A percentile compares a stretch with the other conserved stretches of the same genome.
phyloP scores from a whole-genome alignment of 2,329 filamentous ascomycete species.

The Penicillium sp. region DNA sequence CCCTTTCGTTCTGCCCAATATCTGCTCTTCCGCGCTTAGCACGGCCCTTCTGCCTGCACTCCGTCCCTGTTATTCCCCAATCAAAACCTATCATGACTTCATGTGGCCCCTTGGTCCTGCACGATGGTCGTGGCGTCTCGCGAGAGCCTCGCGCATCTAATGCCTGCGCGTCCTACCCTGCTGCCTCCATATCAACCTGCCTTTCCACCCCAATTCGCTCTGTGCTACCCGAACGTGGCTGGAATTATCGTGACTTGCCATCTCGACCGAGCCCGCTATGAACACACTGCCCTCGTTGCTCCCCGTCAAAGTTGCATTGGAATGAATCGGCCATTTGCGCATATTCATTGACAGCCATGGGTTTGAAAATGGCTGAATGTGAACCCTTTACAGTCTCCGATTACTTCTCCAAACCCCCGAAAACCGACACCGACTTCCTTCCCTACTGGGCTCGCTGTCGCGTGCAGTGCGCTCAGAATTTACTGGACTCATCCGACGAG shows the following conservation, averaged over 20 bases:
- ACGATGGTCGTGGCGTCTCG: constrained; percentile 9
- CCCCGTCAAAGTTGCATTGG: constrained; percentile 2
- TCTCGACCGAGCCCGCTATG: constrained; percentile 12
- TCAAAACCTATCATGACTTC: constrained; percentile 9
- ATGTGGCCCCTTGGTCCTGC: constrained; percentile 8
- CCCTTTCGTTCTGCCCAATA: constrained; percentile 11
- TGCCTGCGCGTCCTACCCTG: constrained; percentile 14
- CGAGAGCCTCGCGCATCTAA: constrained; percentile 21
- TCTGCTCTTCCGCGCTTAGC: constrained; percentile 23
- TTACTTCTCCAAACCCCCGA: constrained; percentile 12
- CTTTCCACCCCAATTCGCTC: constrained; percentile 2
- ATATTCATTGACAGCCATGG: constrained; percentile 11
- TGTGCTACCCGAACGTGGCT: constrained; percentile 15
- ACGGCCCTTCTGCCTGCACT: constrained; percentile 2
- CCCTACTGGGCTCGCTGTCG: constrained; percentile 39
- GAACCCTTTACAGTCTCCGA: constrained; percentile 22
- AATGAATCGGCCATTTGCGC: constrained; percentile 1
- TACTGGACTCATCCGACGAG: constrained; percentile 38
- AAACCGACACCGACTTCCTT: constrained; percentile 17
- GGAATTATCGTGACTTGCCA: constrained; percentile 18
- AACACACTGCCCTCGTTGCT: constrained; percentile 8
- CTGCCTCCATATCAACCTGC: constrained; percentile 6
- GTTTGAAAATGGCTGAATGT: constrained; percentile 27
- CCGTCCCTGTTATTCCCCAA: constrained; percentile 12
- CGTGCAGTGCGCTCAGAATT: constrained; percentile 37